These are phyloP conservation scores for Lactarius deliciosus DNA, from an alignment of 768 basidiomycete species.

Conservation along the genomic window DNA sequence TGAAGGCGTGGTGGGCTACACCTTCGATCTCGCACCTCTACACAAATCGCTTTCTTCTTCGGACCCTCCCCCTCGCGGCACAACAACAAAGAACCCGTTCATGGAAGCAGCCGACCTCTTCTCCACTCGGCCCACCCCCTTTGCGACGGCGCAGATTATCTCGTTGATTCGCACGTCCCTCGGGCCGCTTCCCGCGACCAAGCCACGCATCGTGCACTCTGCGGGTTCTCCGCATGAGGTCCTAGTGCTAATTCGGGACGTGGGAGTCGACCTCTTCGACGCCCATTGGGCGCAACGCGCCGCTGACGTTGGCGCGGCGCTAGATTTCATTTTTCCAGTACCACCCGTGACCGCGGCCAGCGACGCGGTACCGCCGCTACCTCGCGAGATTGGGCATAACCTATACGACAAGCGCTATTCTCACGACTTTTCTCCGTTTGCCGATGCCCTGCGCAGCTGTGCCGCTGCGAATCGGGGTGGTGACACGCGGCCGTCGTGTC, in stretches of 20 bases:
- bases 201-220: constrained; percentile 62
- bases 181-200: constrained; percentile 46
- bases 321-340: constrained; percentile 76
- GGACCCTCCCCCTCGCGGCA: background rate
- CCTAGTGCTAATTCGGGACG: constrained; percentile 56
- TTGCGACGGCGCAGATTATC: constrained; percentile 30
- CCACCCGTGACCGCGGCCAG: constrained; percentile 9
- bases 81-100: background rate
- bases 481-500: constrained; percentile 40
- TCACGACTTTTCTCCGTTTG: constrained; percentile 58
- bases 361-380: constrained; percentile 23
- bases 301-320: constrained; percentile 67
- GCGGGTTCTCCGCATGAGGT: constrained; percentile 71
- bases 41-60: constrained; percentile 35
- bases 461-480: constrained; percentile 37
- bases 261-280: constrained; percentile 79
- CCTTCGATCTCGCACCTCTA: constrained; percentile 62
- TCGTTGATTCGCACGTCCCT: constrained; percentile 63
- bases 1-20: constrained; percentile 68
- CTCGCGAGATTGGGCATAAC: constrained; percentile 64
- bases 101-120: constrained; percentile 4
- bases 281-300: constrained; percentile 67
- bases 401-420: constrained; percentile 60
- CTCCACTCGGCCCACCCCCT: constrained; percentile 13
- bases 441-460: constrained; percentile 46